Evolutionary conservation across 306 rosid genomes (phyloP).

Genomic region (Alnus glutinosa): DNA sequence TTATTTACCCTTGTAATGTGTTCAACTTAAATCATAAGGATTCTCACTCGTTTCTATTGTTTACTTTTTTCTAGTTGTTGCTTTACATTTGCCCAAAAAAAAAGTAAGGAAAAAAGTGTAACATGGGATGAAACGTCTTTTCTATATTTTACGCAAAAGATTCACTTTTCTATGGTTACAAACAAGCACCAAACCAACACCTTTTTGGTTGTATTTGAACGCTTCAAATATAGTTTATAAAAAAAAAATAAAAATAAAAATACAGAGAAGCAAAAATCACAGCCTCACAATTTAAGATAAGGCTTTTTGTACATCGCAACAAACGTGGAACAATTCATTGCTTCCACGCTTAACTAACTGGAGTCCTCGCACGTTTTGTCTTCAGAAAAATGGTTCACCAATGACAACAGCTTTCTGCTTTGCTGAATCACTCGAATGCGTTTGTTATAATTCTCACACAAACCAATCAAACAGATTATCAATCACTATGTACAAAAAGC

Average conservation of each 20-base stretch:
- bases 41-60: too few relatives aligned
- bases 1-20: too few relatives aligned
- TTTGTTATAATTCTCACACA: slow-evolving; percentile 33
- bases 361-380: slow-evolving; percentile 11
- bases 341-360: not conserved
- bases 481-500: slow-evolving; percentile 52
- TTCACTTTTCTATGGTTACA: not conserved
- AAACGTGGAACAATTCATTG: not conserved
- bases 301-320: not conserved
- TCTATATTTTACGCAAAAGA: too few relatives aligned
- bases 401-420: slow-evolving; percentile 8
- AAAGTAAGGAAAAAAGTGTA: too few relatives aligned
- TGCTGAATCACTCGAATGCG: not conserved
- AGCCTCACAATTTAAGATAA: not conserved
- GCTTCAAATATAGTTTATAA: not conserved
- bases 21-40: too few relatives aligned
- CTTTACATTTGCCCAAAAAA: too few relatives aligned
- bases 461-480: slow-evolving; percentile 33
- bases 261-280: not conserved
- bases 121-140: too few relatives aligned
- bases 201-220: not conserved
- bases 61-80: too few relatives aligned
- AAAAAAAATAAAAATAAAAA: not conserved
- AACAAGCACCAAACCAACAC: not conserved
- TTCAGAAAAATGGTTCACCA: not conserved